phyloP scores from a whole-genome alignment of 805 yeast species.

The Sungouiozyma ichnusensis region DNA sequence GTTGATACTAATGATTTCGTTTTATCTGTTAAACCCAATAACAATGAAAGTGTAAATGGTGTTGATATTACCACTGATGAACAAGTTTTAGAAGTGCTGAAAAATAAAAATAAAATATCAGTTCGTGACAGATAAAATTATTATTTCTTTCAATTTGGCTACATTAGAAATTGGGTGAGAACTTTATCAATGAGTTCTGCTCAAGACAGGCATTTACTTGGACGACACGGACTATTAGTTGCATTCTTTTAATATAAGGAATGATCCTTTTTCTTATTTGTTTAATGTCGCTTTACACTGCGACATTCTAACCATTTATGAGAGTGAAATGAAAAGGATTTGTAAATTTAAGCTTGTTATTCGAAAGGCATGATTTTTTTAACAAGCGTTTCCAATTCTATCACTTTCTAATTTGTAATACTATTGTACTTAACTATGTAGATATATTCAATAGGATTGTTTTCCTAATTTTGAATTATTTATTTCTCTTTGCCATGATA shows the following conservation, averaged over 20 bases:
- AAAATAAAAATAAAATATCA: constrained; percentile 29
- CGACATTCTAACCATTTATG: not conserved
- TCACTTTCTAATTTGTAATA: not conserved
- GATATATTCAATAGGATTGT: not conserved
- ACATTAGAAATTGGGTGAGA: no score
- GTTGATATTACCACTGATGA: constrained; percentile 21
- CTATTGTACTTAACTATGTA: not conserved
- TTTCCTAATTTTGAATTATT: no score
- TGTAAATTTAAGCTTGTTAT: no score
- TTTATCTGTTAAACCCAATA: constrained; percentile 26
- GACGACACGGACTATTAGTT: not conserved
- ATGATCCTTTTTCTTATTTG: not conserved
- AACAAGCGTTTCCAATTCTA: not conserved
- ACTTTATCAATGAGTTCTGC: no score
- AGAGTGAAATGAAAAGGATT: no score
- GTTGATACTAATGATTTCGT: constrained; percentile 32
- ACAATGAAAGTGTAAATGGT: constrained; percentile 24
- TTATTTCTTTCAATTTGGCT: no score
- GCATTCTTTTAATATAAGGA: not conserved
- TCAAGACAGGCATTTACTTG: not conserved
- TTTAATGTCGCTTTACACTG: not conserved
- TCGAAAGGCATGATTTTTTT: no score
- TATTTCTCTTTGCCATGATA: no score
- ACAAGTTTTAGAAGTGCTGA: constrained; percentile 27
- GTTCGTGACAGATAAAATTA: constrained; percentile 22